Conservation (phyloP, 2,329 filamentous ascomycete species). For the Penicillium sp. region DNA sequence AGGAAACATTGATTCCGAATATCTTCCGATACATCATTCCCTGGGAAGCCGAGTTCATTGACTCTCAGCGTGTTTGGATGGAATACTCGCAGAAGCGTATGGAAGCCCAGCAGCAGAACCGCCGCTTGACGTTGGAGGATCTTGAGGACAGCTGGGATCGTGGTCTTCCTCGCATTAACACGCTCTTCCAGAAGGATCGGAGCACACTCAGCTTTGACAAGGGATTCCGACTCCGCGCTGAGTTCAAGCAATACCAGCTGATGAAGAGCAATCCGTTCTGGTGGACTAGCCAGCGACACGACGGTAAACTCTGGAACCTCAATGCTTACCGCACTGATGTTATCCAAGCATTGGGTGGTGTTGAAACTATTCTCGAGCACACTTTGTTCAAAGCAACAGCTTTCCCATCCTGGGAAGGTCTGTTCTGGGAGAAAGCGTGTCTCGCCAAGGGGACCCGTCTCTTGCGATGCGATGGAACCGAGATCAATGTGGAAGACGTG, state of each 20-base stretch:
- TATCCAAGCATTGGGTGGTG: slow-evolving; percentile 92
- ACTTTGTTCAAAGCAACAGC: slow-evolving; percentile 96
- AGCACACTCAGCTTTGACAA: slow-evolving; percentile 98
- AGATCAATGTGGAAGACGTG: slow-evolving; percentile 49
- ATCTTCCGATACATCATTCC: slow-evolving; percentile 99
- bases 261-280: slow-evolving; percentile 99
- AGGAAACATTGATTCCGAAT: slow-evolving; percentile 96
- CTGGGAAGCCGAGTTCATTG: slow-evolving; percentile 98
- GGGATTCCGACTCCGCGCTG: slow-evolving; percentile 88
- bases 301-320: slow-evolving; percentile 95
- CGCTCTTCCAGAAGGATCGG: slow-evolving; percentile 95
- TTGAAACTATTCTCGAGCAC: slow-evolving; percentile 96
- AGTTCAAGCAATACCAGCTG: slow-evolving; percentile 97
- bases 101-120: slow-evolving; percentile 96
- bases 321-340: slow-evolving; percentile 96
- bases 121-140: slow-evolving; percentile 89
- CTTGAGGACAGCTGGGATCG: slow-evolving; percentile 98
- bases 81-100: slow-evolving; percentile 98
- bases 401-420: slow-evolving; percentile 93
- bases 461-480: slow-evolving; percentile 44
- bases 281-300: slow-evolving; percentile 97
- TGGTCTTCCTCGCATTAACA: slow-evolving; percentile 96
- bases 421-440: slow-evolving; percentile 78
- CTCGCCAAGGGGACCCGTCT: slow-evolving; percentile 42
- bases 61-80: slow-evolving; percentile 98